Conservation (phyloP, 106 monocot genomes). For the Gastrodia elata region DNA sequence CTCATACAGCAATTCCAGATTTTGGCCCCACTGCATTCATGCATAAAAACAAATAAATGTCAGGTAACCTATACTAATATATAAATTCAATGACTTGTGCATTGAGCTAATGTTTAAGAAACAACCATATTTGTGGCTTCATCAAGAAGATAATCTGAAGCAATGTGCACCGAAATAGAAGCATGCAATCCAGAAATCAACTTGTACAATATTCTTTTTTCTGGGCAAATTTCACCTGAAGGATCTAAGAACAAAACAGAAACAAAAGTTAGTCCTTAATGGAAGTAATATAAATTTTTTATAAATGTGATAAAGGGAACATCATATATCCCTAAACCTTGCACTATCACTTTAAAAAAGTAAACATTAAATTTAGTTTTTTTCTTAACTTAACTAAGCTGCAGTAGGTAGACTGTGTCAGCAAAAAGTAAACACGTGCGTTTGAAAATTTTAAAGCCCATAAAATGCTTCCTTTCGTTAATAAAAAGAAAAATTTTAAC, state of each 20-base stretch:
- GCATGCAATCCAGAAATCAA: conserved; percentile 73
- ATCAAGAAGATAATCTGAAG: conserved; percentile 82
- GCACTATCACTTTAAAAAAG: not conserved
- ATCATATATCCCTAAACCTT: not conserved
- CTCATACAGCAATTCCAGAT: conserved; percentile 74
- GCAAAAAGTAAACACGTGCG: not conserved
- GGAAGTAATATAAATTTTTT: not conserved
- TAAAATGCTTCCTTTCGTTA: not conserved
- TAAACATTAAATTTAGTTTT: not conserved
- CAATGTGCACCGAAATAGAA: conserved; percentile 85
- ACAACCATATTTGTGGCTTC: conserved; percentile 51
- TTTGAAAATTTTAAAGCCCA: not conserved
- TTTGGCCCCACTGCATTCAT: conserved; percentile 79
- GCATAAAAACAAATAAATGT: not conserved
- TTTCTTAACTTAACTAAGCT: not conserved
- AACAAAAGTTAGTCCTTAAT: not conserved
- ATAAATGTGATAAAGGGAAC: not conserved
- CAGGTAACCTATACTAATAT: not conserved
- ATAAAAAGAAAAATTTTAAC: not conserved
- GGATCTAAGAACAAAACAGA: conserved; percentile 45
- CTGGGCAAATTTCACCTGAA: conserved; percentile 67
- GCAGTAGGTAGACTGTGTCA: not conserved
- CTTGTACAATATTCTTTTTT: conserved; percentile 52
- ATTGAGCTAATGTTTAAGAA: not conserved
- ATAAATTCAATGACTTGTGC: not conserved